Evolutionary conservation across 2,329 filamentous ascomycete genomes (phyloP).

Genomic region (Arthrobotrys iridis): DNA sequence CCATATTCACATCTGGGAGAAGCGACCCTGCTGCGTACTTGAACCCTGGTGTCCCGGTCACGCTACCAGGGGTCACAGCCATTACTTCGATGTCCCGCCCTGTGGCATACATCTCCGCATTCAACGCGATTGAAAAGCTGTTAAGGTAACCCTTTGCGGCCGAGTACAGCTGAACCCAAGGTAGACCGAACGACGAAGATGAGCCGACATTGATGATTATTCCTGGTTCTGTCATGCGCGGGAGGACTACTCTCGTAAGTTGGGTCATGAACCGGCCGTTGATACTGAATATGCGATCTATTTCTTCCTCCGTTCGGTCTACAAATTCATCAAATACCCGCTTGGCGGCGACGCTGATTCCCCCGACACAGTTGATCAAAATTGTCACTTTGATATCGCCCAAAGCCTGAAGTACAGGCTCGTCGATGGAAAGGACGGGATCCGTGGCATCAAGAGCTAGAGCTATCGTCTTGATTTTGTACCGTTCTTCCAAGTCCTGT

Average conservation of each 20-base stretch:
- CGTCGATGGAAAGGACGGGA: conserved; percentile 88
- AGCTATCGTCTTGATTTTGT: conserved; percentile 74
- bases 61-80: conserved; percentile 21
- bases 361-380: conserved; percentile 38
- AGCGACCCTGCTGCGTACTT: conserved; percentile 1
- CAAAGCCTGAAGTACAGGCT: conserved; percentile 66
- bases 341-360: conserved; percentile 13
- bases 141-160: conserved; percentile 39
- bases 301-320: conserved; percentile 20
- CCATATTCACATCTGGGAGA: conserved; percentile 22
- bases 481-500: conserved; percentile 76
- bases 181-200: conserved; percentile 20
- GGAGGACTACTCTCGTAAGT: conserved; percentile 21
- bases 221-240: conserved; percentile 43
- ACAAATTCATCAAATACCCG: conserved; percentile 19
- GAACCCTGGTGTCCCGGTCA: conserved; percentile 26
- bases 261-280: conserved; percentile 43
- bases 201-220: conserved; percentile 44
- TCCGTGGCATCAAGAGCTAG: conserved; percentile 61
- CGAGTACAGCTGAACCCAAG: conserved; percentile 41
- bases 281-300: conserved; percentile 34
- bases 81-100: conserved; percentile 44
- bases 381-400: conserved; percentile 42
- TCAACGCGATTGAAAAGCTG: conserved; percentile 30
- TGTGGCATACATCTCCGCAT: conserved; percentile 40